These are phyloP conservation scores for Tympanopsis confertula DNA, from an alignment of 2,329 filamentous ascomycete genomes.

Conservation along the genomic window DNA sequence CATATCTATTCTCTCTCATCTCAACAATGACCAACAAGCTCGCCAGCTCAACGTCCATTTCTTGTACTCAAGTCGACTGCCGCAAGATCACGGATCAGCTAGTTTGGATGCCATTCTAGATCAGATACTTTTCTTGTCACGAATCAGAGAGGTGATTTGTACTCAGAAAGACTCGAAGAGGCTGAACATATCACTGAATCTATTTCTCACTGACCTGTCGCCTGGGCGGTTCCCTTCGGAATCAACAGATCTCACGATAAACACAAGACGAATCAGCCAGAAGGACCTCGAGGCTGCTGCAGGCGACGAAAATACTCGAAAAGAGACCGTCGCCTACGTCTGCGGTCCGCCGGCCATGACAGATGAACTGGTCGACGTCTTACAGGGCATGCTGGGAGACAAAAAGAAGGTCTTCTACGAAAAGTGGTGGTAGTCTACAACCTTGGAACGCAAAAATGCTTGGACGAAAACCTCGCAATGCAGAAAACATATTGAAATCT, in stretches of 20 bases:
- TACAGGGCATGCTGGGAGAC: slow-evolving; percentile 18
- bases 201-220: slow-evolving; percentile 31
- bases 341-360: slow-evolving; percentile 62
- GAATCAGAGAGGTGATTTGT: slow-evolving; percentile 29
- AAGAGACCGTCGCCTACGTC: slow-evolving; percentile 45
- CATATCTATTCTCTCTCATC: slow-evolving; percentile 58
- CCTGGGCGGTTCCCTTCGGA: not conserved
- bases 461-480: too few species aligned
- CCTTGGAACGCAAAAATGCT: too few species aligned
- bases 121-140: slow-evolving; percentile 37
- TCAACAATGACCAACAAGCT: slow-evolving; percentile 29
- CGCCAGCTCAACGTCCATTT: slow-evolving; percentile 37
- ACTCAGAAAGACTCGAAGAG: slow-evolving; percentile 22
- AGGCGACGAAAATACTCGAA: slow-evolving; percentile 4
- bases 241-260: slow-evolving; percentile 7
- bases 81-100: not conserved
- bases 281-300: slow-evolving; percentile 21
- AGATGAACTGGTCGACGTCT: slow-evolving; percentile 44
- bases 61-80: slow-evolving; percentile 47
- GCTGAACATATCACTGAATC: slow-evolving; percentile 12
- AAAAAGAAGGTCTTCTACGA: slow-evolving; percentile 42
- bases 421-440: slow-evolving; percentile 54
- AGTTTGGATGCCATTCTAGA: slow-evolving; percentile 17
- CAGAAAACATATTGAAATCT: too few species aligned
- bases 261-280: slow-evolving; percentile 17